phyloP scores from a whole-genome alignment of 2,329 filamentous ascomycete species.

The Cladosporium colombiae region DNA sequence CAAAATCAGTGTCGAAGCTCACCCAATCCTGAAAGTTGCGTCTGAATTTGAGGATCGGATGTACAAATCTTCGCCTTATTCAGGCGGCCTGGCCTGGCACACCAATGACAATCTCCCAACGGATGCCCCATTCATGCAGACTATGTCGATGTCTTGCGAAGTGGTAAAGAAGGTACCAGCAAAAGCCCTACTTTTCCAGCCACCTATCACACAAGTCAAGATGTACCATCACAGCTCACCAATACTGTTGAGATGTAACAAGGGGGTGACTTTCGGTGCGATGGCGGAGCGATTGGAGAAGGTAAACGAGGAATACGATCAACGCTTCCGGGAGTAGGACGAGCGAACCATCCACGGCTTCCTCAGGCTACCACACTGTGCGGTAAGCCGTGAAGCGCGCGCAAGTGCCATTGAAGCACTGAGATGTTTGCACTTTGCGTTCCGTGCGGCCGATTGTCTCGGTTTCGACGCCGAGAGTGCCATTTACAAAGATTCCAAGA shows the following conservation, averaged over 20 bases:
- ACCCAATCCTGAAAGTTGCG: not conserved
- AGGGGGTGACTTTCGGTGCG: not conserved
- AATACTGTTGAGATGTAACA: not conserved
- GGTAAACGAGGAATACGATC: not conserved
- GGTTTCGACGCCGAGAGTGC: not conserved
- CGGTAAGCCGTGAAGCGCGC: too few relatives aligned
- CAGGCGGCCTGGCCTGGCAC: too few relatives aligned
- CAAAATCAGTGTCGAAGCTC: not conserved
- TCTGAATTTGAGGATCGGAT: too few relatives aligned
- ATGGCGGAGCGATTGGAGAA: not conserved
- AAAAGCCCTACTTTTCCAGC: not conserved
- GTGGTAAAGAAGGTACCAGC: not conserved
- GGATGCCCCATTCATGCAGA: too few relatives aligned
- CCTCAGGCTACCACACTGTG: not conserved
- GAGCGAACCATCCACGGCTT: not conserved
- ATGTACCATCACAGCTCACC: not conserved
- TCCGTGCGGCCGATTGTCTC: not conserved
- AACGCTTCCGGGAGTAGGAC: not conserved
- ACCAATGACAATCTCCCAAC: not conserved
- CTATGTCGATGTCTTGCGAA: not conserved
- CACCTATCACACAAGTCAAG: not conserved
- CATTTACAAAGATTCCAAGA: not conserved
- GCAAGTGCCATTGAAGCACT: not conserved
- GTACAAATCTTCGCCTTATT: too few relatives aligned
- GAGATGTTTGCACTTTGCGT: not conserved